Evolutionary conservation across 768 basidiomycete genomes (phyloP).

Genomic region (Lactarius trivialis): DNA sequence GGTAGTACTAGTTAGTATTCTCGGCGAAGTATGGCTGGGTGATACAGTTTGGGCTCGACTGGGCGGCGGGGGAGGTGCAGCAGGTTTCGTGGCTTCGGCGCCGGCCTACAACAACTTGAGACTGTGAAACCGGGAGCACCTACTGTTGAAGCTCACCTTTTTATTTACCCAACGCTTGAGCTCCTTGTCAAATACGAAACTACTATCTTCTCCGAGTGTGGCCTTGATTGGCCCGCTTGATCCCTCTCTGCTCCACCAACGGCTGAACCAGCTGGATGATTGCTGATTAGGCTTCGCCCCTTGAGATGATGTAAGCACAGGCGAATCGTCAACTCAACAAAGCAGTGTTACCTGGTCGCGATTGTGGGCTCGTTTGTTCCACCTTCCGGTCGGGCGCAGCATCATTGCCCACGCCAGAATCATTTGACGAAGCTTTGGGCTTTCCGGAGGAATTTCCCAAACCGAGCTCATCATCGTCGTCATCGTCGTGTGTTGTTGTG

Average conservation of each 20-base stretch:
- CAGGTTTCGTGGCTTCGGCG: constrained; percentile 44
- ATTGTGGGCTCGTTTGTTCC: constrained; percentile 22
- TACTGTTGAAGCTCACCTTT: constrained; percentile 46
- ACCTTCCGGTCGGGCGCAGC: constrained; percentile 18
- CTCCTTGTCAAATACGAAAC: constrained; percentile 94
- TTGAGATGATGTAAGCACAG: not conserved
- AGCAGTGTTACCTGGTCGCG: constrained; percentile 30
- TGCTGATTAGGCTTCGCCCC: constrained; percentile 24
- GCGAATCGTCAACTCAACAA: not conserved
- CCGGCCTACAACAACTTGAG: constrained; percentile 40
- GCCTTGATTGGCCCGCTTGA: constrained; percentile 75
- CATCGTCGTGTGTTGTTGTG: constrained; percentile 38
- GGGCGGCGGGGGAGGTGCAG: constrained; percentile 66
- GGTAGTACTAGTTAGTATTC: constrained; percentile 32
- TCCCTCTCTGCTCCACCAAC: constrained; percentile 70
- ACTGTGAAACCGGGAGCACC: not conserved
- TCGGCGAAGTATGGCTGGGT: constrained; percentile 48
- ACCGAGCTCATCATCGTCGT: constrained; percentile 85
- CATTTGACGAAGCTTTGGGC: constrained; percentile 30
- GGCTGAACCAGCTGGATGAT: constrained; percentile 69
- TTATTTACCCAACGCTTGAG: constrained; percentile 95
- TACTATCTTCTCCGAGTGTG: constrained; percentile 84
- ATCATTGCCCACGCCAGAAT: constrained; percentile 27
- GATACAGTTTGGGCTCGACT: constrained; percentile 83
- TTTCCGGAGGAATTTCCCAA: constrained; percentile 66